Evolutionary conservation across 164 flowering plant genomes (phyloP), one percentile per base, ranked within the genome.

Genomic region (Aristolochia contorta): DNA sequence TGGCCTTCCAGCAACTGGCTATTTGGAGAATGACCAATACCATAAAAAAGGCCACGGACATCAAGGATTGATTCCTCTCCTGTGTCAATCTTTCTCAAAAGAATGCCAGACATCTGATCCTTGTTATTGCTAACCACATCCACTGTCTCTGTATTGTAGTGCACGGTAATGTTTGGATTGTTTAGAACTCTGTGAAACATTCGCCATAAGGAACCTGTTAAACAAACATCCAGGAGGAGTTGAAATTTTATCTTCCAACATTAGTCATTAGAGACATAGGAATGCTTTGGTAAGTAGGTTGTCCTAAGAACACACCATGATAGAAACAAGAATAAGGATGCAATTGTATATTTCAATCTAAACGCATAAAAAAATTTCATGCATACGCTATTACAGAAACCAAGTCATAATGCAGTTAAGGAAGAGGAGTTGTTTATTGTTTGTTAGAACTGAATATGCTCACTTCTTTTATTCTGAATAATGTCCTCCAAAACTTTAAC

Each of bases 171-270:
- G 63, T 93, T 93, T 74, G 97, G 99, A 73, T 86, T 90, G 92
- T 87, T 84, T 83, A 67, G 66, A 75, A 93, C 91, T 93, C 99
- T 93, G 67, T 64, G 99, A 90, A 89, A 93, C 96, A 93, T 86
- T 83, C 97, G 94, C 90, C 86, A 93, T 81, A 93, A 93, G 78
- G 84, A 93, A 86, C 97, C 97, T 93, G 98, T 93, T 93, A 93
- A 87, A 82, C 80, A 92, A 84, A 92, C 92, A 89, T 81, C 74
- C 86, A 74, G 86, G 79, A 79, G 91, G 79, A 79, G 91, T 86
- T 89, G 94, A 90, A 87, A 93, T 76, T 80, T 78, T 77, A 78
- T 62, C 67, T 82, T 71, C 72, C 65, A 74, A 61, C 56, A 59
- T 53, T 52, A 64, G 57, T 73, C 65, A 20, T 16, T 53, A 53